Conservation (phyloP, 441 rosid genomes). For the Mallotus japonicus region DNA sequence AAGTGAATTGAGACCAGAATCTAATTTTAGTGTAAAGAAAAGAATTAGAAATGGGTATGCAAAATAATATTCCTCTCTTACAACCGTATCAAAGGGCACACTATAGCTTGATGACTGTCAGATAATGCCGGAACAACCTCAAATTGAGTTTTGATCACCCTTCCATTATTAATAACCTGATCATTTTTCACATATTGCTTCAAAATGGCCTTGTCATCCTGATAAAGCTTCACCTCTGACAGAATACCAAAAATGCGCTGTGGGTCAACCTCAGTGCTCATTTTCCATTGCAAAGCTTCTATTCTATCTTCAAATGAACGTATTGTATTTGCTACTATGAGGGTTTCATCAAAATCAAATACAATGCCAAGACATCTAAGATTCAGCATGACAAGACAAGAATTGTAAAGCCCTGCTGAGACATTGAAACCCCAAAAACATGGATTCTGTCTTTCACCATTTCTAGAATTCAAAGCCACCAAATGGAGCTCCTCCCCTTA, state of each 20-base stretch:
- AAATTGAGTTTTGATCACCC: constrained; percentile 64
- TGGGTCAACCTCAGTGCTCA: constrained; percentile 65
- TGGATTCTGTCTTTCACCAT: constrained; percentile 47
- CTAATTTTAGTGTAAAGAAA: too few species aligned
- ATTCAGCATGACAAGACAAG: constrained; percentile 85
- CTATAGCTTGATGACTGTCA: constrained; percentile 65
- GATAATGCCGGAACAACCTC: constrained; percentile 86
- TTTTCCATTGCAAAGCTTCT: constrained; percentile 71
- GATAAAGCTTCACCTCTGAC: constrained; percentile 85
- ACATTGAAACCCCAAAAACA: constrained; percentile 91
- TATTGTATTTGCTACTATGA: constrained; percentile 91
- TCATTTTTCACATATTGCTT: constrained; percentile 90
- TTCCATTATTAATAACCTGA: constrained; percentile 86
- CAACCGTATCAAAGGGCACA: constrained; percentile 82
- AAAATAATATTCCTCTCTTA: constrained; percentile 79
- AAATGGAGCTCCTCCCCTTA: constrained; percentile 84
- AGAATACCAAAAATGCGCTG: constrained; percentile 71
- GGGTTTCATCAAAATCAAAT: constrained; percentile 96
- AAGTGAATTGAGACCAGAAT: too few species aligned
- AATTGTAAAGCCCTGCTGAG: constrained; percentile 63
- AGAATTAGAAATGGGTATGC: too few species aligned
- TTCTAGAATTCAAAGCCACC: constrained; percentile 81
- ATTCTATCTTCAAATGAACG: constrained; percentile 92
- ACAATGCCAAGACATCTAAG: constrained; percentile 94
- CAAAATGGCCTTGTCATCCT: constrained; percentile 76